Base-by-base conservation (phyloP, 352 stramenopile species). In the Pythium apleroticum region DNA sequence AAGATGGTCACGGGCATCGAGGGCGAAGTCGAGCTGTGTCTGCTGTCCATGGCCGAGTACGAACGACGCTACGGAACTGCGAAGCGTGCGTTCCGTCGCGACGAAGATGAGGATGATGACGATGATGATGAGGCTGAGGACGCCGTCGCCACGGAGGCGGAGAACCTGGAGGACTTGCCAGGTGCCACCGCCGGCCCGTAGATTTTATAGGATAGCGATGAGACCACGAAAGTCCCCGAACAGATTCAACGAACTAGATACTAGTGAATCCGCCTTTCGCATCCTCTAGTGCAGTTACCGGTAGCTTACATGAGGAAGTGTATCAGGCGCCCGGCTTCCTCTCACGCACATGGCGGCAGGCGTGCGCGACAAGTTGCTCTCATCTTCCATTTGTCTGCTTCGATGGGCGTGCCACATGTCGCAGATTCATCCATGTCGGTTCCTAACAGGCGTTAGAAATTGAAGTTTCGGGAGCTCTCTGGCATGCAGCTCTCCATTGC, bases 41-140 rank as follows among this genome's bases (percentile, higher is more conserved):
- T 95, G 52, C 52, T 95, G 39, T 75, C 83, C 7, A 86, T 91
- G 72, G 62, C 80, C 58, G 84, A 95, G 68, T 93, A 90, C 66
- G 68, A 88, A 37, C 55, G 64, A 30, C 88, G 84, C 56, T 92
- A 86, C 46, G 80, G 81, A 57, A 71, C 69, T 65, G 60, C 54
- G 57, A 72, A 65, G 41, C 66, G 65, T 20, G 57, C 70, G 57
- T 57, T 66, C 52, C 52, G 41, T 27, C 37, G 33, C n/a, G 56
- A 65, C 30, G 57, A 63, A 37, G 45, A 71, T 15, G 45, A 63
- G 19, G 39, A 58, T 19, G 60, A 69, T 15, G 66, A 73, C 6
- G 28, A 50, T 1, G 19, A 49, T 28, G 59, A 33, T 11, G 61
- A 68, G 7, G 31, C 52, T 8, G 39, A 12, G 6, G 19, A n/a